Base-by-base conservation (phyloP, 768 basidiomycete species). In the Hysterangium stoloniferum region DNA sequence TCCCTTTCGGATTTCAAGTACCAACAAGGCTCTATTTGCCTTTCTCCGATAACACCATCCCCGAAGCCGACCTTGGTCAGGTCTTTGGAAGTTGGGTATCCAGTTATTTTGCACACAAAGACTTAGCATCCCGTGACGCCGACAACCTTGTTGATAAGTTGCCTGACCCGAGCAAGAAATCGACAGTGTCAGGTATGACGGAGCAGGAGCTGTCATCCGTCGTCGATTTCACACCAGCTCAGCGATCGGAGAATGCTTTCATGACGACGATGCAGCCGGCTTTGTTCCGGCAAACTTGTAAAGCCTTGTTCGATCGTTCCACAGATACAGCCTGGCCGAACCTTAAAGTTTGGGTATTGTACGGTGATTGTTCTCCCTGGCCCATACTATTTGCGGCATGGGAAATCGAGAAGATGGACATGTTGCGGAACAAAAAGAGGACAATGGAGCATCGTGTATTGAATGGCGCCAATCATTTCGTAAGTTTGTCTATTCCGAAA, bases 61-160 rank as follows among this genome's bases (percentile, higher is more conserved):
- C 66, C 6, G 46, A 49, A 7, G 44, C 52, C 1, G 51, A 50
- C 12, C 62, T 58, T 7, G 27, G 58, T 15, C 53, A 48, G 2
- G 56, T 58, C 9, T 64, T 64, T 47, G 47, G 44, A 13, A 62
- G 62, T 33, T 67, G 66, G 64, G 38, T 64, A 15, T 65, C 63
- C 0, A 44, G 56, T 1, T 70, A 68, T 54, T 69, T 64, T 54
- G 54, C 66, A 15, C 66, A 71, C 40, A 56, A 57, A 38, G 61
- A 66, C 40, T 45, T 67, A 24, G 43, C 58, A 2, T 54, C 58
- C 12, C 57, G 58, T 2, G 58, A 64, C 51, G 51, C 55, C 2
- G 55, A 61, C 52, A 28, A 50, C 0, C 63, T 68, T 8, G 51
- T 52, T 2, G 62, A 58, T 52, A 57, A 64, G 19, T 6, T 64